Conservation (phyloP, 495 filamentous ascomycete species). For the Penicillium fimorum region DNA sequence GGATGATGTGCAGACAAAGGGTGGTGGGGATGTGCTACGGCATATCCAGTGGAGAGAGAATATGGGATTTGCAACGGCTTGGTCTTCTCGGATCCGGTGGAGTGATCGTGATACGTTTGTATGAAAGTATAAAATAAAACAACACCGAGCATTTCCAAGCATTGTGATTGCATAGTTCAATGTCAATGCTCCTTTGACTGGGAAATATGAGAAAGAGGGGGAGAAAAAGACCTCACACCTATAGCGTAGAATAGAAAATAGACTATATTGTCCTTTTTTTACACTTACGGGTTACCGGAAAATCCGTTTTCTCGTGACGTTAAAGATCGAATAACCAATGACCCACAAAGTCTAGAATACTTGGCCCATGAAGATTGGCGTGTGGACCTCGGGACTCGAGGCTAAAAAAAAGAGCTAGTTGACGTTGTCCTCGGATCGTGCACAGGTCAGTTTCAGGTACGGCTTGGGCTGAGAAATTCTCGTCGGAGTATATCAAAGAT, state of each 20-base stretch:
- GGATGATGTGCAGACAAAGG: slow-evolving; percentile 15
- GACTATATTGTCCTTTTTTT: background rate
- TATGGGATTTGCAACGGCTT: slow-evolving; percentile 4
- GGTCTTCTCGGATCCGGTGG: slow-evolving; percentile 24
- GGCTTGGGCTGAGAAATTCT: slow-evolving; percentile 22
- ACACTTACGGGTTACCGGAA: background rate
- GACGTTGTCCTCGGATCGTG: slow-evolving; percentile 21
- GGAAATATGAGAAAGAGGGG: slow-evolving; percentile 1
- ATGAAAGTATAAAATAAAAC: slow-evolving; percentile 5
- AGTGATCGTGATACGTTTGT: slow-evolving; percentile 27
- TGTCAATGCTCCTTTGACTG: background rate
- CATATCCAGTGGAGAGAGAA: slow-evolving; percentile 22
- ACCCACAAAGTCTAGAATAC: slow-evolving; percentile 12
- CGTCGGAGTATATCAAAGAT: slow-evolving; percentile 30
- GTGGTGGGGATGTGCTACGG: slow-evolving; percentile 10
- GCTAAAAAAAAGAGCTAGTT: slow-evolving; percentile 12
- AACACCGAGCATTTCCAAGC: background rate
- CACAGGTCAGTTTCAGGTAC: slow-evolving; percentile 32
- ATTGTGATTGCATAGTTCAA: slow-evolving; percentile 6
- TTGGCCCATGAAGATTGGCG: slow-evolving; percentile 4
- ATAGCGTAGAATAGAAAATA: background rate
- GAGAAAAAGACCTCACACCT: too few relatives aligned
- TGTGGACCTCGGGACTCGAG: slow-evolving; percentile 15
- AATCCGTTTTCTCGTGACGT: slow-evolving; percentile 18
- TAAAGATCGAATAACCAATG: slow-evolving; percentile 13